Evolutionary conservation across 257 asterid species (phyloP).

Genomic region (Thymus quinquecostatus): DNA sequence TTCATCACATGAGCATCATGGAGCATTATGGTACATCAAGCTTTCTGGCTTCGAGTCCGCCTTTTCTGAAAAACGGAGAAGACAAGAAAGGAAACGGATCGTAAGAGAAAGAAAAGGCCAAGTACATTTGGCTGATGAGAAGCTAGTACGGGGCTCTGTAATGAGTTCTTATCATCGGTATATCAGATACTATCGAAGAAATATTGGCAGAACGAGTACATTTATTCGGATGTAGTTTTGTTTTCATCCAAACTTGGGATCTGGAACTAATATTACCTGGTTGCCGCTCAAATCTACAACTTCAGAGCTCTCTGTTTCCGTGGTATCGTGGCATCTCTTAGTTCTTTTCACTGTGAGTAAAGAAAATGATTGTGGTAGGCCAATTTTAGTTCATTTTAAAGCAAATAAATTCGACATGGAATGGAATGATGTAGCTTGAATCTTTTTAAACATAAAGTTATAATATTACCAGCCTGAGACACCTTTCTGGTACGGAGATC

Average conservation of each 20-base stretch:
- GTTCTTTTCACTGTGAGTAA: constrained; percentile 48
- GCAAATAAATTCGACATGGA: constrained; percentile 18
- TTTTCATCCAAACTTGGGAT: constrained; percentile 23
- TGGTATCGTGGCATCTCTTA: constrained; percentile 39
- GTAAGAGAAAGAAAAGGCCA: neutral
- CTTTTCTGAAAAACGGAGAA: constrained; percentile 41
- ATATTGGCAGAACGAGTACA: neutral
- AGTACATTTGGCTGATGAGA: neutral
- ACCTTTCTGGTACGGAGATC: constrained; percentile 38
- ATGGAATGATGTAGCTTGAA: constrained; percentile 3
- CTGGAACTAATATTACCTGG: constrained; percentile 42
- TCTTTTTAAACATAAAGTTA: neutral
- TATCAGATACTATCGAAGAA: neutral
- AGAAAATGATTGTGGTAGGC: constrained; percentile 12
- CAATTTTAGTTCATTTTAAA: constrained; percentile 1
- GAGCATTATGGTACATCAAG: constrained; percentile 28
- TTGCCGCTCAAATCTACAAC: constrained; percentile 37
- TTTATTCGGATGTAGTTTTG: neutral
- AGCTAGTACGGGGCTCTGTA: constrained; percentile 2
- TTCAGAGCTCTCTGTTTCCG: constrained; percentile 45
- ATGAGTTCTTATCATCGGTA: neutral
- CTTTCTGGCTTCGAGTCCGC: constrained; percentile 47
- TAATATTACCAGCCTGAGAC: constrained; percentile 52
- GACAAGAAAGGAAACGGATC: neutral
- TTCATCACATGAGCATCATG: neutral